These are phyloP conservation scores for Microdochium trichocladiopsis DNA, from an alignment of 2,329 filamentous ascomycete genomes.

Conservation along the genomic window DNA sequence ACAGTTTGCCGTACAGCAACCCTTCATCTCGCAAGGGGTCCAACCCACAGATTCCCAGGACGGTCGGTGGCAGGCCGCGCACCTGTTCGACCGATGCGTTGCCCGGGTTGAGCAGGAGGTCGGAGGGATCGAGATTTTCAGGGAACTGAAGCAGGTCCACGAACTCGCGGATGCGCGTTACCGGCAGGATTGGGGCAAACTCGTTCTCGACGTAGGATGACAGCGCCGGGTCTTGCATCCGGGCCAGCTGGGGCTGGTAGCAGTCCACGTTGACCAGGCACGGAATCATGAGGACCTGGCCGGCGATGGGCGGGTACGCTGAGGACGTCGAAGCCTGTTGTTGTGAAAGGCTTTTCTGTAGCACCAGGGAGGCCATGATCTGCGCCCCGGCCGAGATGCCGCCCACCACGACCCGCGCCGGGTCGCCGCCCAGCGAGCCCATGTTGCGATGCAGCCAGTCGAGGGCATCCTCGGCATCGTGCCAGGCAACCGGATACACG, in stretches of 20 bases:
- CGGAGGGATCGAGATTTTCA: constrained; percentile 12
- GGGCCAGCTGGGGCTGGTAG: constrained; percentile 21
- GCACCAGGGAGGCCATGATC: constrained; percentile 30
- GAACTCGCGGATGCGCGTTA: constrained; percentile 25
- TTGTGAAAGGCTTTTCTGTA: constrained; percentile 27
- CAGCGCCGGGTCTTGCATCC: constrained; percentile 26
- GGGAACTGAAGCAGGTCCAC: constrained; percentile 16
- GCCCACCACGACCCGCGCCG: constrained; percentile 31
- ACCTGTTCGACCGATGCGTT: constrained; percentile 8
- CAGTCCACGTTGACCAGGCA: constrained; percentile 25
- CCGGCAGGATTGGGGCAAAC: constrained; percentile 40
- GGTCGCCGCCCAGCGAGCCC: constrained; percentile 27
- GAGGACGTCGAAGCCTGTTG: constrained; percentile 7
- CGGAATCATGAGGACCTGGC: constrained; percentile 45
- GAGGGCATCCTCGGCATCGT: constrained; percentile 47
- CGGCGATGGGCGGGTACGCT: constrained; percentile 25
- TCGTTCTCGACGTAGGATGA: constrained; percentile 38
- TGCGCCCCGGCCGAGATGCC: constrained; percentile 41
- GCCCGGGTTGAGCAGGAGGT: constrained; percentile 31
- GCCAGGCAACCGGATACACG: constrained; percentile 42
- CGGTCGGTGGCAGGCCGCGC: constrained; percentile 3
- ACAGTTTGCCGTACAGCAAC: not conserved
- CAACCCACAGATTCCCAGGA: constrained; percentile 2
- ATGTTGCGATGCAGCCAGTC: constrained; percentile 43
- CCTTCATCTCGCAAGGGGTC: not conserved